phyloP scores from a whole-genome alignment of 192 early-diverging fungal genomes.

The Coemansia sp. region DNA sequence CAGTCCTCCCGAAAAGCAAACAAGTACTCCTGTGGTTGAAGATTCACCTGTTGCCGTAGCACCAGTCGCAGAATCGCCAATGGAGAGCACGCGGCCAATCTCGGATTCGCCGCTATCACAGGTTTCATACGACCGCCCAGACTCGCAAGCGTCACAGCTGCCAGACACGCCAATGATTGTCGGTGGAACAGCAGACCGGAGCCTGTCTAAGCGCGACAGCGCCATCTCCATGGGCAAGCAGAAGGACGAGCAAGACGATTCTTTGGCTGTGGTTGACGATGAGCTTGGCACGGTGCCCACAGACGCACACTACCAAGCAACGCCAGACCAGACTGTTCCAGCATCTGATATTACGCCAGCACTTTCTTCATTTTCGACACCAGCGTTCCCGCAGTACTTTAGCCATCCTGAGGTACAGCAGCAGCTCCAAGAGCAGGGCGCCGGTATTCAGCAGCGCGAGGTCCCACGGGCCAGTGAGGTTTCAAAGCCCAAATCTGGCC shows the following conservation, averaged over 20 bases:
- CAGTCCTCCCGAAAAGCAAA: neutral
- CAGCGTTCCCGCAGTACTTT: conserved; percentile 50
- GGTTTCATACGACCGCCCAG: conserved; percentile 39
- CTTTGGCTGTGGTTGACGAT: neutral
- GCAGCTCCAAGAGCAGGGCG: conserved; percentile 23
- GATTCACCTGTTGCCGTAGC: neutral
- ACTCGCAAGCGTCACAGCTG: conserved; percentile 26
- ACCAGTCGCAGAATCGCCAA: neutral
- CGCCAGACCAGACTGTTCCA: conserved; percentile 1
- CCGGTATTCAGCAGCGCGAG: conserved; percentile 20
- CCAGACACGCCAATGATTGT: conserved; percentile 5
- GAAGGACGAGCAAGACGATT: neutral
- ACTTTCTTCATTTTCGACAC: conserved; percentile 24
- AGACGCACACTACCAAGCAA: conserved; percentile 4
- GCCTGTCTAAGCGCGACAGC: conserved; percentile 39
- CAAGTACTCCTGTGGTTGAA: neutral
- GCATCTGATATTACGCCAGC: neutral
- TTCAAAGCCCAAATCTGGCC: conserved; percentile 4
- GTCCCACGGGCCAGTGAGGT: conserved; percentile 35
- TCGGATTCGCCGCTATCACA: conserved; percentile 36
- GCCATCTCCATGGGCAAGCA: conserved; percentile 41
- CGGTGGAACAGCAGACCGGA: conserved; percentile 3
- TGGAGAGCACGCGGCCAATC: neutral
- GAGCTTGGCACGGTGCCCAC: conserved; percentile 8
- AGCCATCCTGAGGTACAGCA: conserved; percentile 24